phyloP scores from a whole-genome alignment of 2,329 filamentous ascomycete genomes.

The Xylariaceae sp. region DNA sequence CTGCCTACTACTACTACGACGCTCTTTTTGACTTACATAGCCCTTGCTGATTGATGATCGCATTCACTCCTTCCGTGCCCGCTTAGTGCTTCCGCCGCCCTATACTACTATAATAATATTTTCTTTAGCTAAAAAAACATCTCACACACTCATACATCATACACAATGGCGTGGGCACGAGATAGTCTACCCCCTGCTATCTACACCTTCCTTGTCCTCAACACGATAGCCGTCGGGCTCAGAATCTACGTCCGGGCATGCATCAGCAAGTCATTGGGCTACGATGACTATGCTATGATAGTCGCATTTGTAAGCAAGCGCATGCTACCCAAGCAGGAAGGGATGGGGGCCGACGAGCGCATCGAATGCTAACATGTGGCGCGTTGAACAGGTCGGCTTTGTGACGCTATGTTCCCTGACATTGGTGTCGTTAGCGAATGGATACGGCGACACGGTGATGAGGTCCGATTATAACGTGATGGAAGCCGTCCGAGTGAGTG shows the following conservation, averaged over 20 bases:
- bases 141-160: too few species aligned
- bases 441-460: slow-evolving; percentile 12
- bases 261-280: slow-evolving; percentile 22
- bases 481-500: slow-evolving; percentile 15
- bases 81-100: slow-evolving; percentile 9
- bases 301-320: slow-evolving; percentile 18
- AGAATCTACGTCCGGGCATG: slow-evolving; percentile 17
- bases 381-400: slow-evolving; percentile 12
- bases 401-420: slow-evolving; percentile 17
- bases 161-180: slow-evolving; percentile 21
- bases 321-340: neutral
- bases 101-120: slow-evolving; percentile 1
- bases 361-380: slow-evolving; percentile 6
- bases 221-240: slow-evolving; percentile 16
- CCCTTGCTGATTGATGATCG: slow-evolving; percentile 1
- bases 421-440: slow-evolving; percentile 12
- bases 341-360: neutral
- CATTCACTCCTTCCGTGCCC: slow-evolving; percentile 9
- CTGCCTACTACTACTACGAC: neutral
- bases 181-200: slow-evolving; percentile 21
- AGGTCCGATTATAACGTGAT: slow-evolving; percentile 8
- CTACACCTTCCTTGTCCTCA: slow-evolving; percentile 19
- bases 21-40: neutral
- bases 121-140: neutral
- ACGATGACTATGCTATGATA: slow-evolving; percentile 20